Percentiles rank a stretch among this genome's conserved stretches.
These are phyloP conservation scores for Canna indica DNA, from an alignment of 176 grass and related monocot species.

Conservation along the genomic window DNA sequence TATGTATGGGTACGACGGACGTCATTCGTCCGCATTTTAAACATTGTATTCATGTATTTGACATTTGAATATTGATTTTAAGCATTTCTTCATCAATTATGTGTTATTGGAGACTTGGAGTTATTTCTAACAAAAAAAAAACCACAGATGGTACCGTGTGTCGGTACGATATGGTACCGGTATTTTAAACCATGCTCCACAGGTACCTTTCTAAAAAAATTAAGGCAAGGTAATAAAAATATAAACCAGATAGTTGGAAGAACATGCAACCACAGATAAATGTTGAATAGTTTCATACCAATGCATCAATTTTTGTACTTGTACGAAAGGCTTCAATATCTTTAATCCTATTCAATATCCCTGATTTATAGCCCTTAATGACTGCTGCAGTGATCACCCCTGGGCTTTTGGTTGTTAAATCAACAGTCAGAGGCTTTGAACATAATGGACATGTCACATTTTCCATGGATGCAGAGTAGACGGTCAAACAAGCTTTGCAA, in stretches of 20 bases:
- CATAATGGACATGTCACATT: conserved; percentile 68
- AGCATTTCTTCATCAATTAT: too few relatives aligned
- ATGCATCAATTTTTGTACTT: conserved; percentile 92
- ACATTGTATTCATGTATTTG: too few relatives aligned
- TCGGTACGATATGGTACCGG: too few relatives aligned
- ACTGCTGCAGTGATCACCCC: conserved; percentile 24
- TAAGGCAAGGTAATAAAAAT: background rate
- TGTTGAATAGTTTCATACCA: conserved; percentile 43
- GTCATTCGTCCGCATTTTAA: too few relatives aligned
- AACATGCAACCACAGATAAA: background rate
- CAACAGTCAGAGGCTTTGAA: conserved; percentile 69
- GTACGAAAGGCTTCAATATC: conserved; percentile 61
- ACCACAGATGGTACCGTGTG: background rate
- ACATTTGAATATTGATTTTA: too few relatives aligned
- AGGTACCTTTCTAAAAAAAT: background rate
- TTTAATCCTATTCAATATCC: conserved; percentile 67
- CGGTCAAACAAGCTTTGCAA: conserved; percentile 84
- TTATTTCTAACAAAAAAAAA: too few relatives aligned
- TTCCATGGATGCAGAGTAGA: conserved; percentile 55
- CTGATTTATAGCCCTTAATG: conserved; percentile 54
- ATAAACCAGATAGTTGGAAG: background rate
- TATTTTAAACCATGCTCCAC: background rate
- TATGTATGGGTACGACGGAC: too few relatives aligned
- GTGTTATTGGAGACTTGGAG: too few relatives aligned
- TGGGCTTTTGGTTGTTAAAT: conserved; percentile 42